Base-by-base conservation (phyloP, 2,329 filamentous ascomycete species). In the Aciculosporium take region DNA sequence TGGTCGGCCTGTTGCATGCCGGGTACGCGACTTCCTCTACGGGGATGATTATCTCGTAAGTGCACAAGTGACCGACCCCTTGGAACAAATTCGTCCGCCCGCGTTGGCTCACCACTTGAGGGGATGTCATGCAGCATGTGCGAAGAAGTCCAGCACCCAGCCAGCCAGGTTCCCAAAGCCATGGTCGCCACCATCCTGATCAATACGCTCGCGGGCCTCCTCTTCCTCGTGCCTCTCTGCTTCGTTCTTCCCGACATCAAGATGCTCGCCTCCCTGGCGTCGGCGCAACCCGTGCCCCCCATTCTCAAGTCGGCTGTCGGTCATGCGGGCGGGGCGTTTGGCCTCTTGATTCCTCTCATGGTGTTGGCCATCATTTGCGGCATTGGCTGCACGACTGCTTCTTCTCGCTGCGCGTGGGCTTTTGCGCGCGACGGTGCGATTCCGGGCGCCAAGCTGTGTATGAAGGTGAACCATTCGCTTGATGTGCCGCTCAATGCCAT, bases 21-120 rank as follows among this genome's bases (percentile, higher is more conserved):
- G 81, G 76, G 46, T 84, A 85, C 53, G 79, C 78, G 35, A 84
- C 80, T 12, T 84, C 80, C 4, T 81, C 79, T 13, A 84, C 80
- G 0, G 82, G 82, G 60, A 86, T 86, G 81, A 80, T 86, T 45
- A 80, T 85, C 56, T 81, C 76, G 76, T 80, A 63, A 68, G 75
- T 67, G 30, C 21, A 17, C 13, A 12, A 27, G 17, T 23, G 20
- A 8, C 17, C 13, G 8, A 20, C n/a, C 9, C 18, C 10, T 32
- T 31, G 20, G 9, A 20, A 1, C 13, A 17, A 17, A n/a, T n/a
- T n/a, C n/a, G n/a, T n/a, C 12, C 8, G 4, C 20, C 5, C 27
- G 13, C 15, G n/a, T 37, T 38, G 15, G 13, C 32, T 39, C 29
- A 30, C 12, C 7, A 8, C 17, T 24, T 15, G n/a, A 7, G 9